A percentile compares a stretch with the other conserved stretches of the same genome.
Evolutionary conservation across 106 monocot genomes (phyloP).

Genomic region (Dactylorhiza incarnata): DNA sequence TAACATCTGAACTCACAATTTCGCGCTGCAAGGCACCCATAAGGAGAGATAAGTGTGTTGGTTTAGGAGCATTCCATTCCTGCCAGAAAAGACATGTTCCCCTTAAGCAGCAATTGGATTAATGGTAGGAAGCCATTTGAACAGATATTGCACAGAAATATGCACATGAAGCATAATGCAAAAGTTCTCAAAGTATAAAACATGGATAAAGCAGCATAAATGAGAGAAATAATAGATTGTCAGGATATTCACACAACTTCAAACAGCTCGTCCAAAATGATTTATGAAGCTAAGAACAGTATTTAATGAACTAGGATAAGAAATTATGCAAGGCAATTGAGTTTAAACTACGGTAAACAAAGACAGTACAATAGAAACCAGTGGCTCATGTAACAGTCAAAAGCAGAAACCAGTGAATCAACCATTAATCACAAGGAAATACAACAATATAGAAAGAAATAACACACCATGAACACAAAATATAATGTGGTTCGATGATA

Average conservation of each 20-base stretch:
- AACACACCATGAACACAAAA: too few relatives aligned
- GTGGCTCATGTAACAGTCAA: too few relatives aligned
- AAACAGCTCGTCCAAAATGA: neutral
- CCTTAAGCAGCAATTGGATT: neutral
- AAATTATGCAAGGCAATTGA: too few relatives aligned
- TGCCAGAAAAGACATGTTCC: constrained; percentile 14
- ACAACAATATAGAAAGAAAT: too few relatives aligned
- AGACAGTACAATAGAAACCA: too few relatives aligned
- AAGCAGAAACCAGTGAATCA: too few relatives aligned
- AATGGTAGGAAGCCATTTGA: neutral
- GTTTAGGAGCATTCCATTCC: constrained; percentile 86
- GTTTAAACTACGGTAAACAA: too few relatives aligned
- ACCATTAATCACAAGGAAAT: too few relatives aligned
- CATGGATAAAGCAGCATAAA: neutral
- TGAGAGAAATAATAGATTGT: neutral
- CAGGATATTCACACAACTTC: neutral
- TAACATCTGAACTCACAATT: constrained; percentile 38
- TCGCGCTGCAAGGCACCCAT: constrained; percentile 57
- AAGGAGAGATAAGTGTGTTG: constrained; percentile 63
- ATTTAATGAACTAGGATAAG: too few relatives aligned
- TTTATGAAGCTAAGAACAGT: neutral
- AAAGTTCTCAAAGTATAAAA: too few relatives aligned
- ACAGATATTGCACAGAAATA: neutral
- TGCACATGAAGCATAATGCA: neutral
- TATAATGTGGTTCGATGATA: too few relatives aligned